Conservation (phyloP, 768 basidiomycete species). For the Daedaleopsis nitida region DNA sequence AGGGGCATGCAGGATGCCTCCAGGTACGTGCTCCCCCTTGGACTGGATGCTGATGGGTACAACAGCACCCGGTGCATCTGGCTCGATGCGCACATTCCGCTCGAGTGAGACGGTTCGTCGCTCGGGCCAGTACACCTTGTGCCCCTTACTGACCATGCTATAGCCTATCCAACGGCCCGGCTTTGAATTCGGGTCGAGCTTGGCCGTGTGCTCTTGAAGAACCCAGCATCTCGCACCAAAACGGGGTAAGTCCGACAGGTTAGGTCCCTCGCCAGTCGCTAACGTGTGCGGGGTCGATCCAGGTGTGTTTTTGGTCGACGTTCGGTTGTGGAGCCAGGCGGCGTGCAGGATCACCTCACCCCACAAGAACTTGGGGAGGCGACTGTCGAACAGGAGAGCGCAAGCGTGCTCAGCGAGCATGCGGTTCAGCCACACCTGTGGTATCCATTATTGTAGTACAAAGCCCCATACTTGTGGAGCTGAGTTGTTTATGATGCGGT, state of each 20-base stretch:
- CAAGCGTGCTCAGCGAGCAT: too few relatives aligned
- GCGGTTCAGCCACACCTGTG: slow-evolving; percentile 16
- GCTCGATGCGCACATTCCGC: slow-evolving; percentile 2
- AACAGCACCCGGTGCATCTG: not conserved
- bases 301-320: not conserved
- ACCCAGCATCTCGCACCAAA: slow-evolving; percentile 6
- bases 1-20: not conserved
- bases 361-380: slow-evolving; percentile 9
- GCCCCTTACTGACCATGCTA: slow-evolving; percentile 4
- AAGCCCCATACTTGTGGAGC: too few relatives aligned
- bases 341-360: slow-evolving; percentile 9
- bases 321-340: slow-evolving; percentile 5
- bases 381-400: slow-evolving; percentile 8
- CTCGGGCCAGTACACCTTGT: slow-evolving; percentile 15
- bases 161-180: slow-evolving; percentile 3
- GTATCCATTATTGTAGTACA: too few relatives aligned
- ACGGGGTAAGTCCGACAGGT: not conserved
- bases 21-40: slow-evolving; percentile 4
- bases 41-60: not conserved
- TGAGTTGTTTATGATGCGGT: too few relatives aligned
- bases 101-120: too few relatives aligned
- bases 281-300: not conserved
- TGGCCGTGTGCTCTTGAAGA: not conserved
- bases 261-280: not conserved
- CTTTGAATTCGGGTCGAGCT: slow-evolving; percentile 1